Evolutionary conservation across 2,329 filamentous ascomycete species (phyloP).

Genomic region (Cadophora malorum): DNA sequence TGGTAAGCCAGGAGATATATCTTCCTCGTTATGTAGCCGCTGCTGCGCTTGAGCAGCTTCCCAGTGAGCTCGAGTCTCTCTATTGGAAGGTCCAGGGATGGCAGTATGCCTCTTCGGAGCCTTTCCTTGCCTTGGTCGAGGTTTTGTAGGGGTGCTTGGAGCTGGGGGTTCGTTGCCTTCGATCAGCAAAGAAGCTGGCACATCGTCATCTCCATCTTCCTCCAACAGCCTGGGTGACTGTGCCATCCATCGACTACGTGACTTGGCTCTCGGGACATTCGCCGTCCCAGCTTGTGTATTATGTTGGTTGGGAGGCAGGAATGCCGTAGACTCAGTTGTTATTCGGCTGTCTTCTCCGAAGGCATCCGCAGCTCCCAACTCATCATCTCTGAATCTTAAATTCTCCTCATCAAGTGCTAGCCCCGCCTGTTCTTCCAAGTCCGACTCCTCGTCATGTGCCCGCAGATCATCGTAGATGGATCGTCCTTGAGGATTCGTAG

Average conservation of each 20-base stretch:
- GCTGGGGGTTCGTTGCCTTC: constrained; percentile 54
- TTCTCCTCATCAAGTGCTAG: constrained; percentile 46
- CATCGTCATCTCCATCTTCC: constrained; percentile 56
- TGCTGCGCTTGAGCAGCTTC: constrained; percentile 60
- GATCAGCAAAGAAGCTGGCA: constrained; percentile 67
- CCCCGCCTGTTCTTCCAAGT: constrained; percentile 45
- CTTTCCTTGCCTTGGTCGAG: constrained; percentile 31
- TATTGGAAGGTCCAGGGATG: constrained; percentile 52
- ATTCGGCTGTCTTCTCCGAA: constrained; percentile 44
- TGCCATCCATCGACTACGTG: constrained; percentile 38
- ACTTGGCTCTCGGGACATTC: constrained; percentile 25
- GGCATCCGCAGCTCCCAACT: constrained; percentile 42
- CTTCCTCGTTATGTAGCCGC: constrained; percentile 51
- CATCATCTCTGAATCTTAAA: constrained; percentile 44
- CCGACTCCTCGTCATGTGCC: constrained; percentile 44
- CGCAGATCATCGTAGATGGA: constrained; percentile 47
- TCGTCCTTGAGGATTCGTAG: constrained; percentile 41
- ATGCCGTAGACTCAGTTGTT: constrained; percentile 44
- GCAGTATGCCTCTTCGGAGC: constrained; percentile 38
- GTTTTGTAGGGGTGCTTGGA: constrained; percentile 38
- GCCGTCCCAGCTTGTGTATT: constrained; percentile 23
- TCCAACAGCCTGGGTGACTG: constrained; percentile 45
- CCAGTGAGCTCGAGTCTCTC: constrained; percentile 59
- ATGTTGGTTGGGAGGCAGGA: constrained; percentile 37
- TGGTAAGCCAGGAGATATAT: constrained; percentile 42